Evolutionary conservation across 768 basidiomycete genomes (phyloP).

Genomic region (Cystobasidium tubakii): DNA sequence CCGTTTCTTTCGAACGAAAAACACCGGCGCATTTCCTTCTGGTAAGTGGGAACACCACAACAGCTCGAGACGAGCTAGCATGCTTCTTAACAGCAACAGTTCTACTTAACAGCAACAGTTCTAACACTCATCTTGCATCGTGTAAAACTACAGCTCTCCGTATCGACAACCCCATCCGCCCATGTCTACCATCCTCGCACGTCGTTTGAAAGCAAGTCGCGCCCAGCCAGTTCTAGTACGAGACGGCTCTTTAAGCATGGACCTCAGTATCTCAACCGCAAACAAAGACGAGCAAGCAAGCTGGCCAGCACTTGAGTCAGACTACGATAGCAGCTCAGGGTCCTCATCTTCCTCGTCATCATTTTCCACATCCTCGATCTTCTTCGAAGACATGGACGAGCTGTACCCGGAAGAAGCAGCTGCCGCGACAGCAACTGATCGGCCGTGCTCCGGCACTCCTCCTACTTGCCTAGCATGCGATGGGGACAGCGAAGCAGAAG

Average conservation of each 20-base stretch:
- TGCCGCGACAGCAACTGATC: too few relatives aligned
- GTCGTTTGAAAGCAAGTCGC: neutral
- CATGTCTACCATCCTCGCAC: constrained; percentile 12
- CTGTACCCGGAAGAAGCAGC: neutral
- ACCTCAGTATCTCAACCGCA: neutral
- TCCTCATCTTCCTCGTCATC: constrained; percentile 1
- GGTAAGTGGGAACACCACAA: too few relatives aligned
- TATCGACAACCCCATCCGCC: neutral
- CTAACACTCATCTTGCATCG: neutral
- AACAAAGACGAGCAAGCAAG: neutral
- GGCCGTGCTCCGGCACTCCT: neutral
- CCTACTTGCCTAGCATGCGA: neutral
- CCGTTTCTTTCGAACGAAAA: too few relatives aligned
- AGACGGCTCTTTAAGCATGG: neutral
- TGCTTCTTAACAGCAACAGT: neutral
- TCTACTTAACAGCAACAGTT: neutral
- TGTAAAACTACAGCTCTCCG: neutral
- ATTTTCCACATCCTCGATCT: neutral
- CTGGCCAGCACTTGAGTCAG: neutral
- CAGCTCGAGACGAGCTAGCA: too few relatives aligned
- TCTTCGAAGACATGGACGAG: constrained; percentile 9
- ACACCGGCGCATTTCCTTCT: too few relatives aligned
- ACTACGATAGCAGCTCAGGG: neutral
- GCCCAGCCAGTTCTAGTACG: neutral
- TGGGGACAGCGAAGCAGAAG: neutral